phyloP scores from a whole-genome alignment of 2,329 filamentous ascomycete species.

The Monosporascus ibericus region DNA sequence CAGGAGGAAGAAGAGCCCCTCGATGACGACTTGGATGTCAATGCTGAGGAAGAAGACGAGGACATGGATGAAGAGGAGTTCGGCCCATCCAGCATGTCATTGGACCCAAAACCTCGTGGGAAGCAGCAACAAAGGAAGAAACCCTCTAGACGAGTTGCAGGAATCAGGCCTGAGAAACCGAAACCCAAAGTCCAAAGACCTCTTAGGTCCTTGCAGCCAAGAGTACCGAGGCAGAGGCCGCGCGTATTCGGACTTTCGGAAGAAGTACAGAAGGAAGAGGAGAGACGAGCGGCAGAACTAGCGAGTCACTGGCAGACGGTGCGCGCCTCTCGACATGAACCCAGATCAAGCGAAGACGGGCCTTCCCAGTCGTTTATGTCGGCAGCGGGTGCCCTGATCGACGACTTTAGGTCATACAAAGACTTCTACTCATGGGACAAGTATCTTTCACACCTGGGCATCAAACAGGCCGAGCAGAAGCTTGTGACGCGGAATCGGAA shows the following conservation, averaged over 20 bases:
- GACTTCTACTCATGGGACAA: conserved; percentile 63
- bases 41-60: conserved; percentile 18
- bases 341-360: conserved; percentile 27
- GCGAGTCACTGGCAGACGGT: conserved; percentile 33
- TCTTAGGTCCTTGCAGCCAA: conserved; percentile 16
- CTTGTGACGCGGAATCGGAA: conserved; percentile 31
- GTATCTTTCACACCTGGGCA: conserved; percentile 52
- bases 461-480: conserved; percentile 28
- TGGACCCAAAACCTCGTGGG: conserved; percentile 13
- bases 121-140: conserved; percentile 21
- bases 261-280: conserved; percentile 24
- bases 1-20: conserved; percentile 23
- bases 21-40: conserved; percentile 6
- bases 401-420: conserved; percentile 58
- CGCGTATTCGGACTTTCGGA: conserved; percentile 25
- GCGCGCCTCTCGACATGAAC: conserved; percentile 18
- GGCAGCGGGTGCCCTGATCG: conserved; percentile 52
- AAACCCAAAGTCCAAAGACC: conserved; percentile 6
- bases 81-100: conserved; percentile 9
- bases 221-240: conserved; percentile 16
- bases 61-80: conserved; percentile 18
- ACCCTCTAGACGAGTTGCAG: not conserved
- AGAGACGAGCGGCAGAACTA: conserved; percentile 25
- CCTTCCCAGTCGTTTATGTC: conserved; percentile 50
- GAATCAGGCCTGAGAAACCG: conserved; percentile 10